Base-by-base conservation (phyloP, 2,329 filamentous ascomycete species). In the Aspergillus tamarii region DNA sequence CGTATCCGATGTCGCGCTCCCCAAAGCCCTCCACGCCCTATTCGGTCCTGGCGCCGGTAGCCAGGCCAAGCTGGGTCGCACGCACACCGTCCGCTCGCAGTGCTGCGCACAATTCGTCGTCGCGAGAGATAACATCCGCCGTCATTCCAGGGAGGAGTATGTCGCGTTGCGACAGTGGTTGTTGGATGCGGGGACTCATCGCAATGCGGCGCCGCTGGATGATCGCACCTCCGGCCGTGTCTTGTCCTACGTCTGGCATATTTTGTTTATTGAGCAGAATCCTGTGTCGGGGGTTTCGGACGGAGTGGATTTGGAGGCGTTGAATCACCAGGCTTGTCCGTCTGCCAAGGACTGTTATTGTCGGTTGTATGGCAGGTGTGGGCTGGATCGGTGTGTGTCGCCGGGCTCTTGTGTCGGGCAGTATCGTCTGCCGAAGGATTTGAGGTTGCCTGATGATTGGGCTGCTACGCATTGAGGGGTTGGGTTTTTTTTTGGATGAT, bases 71-170 rank as follows among this genome's bases (percentile, higher is more conserved):
- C 46, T 50, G 10, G 11, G 23, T 4, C 46, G 46, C 16, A 71
- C 76, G 73, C 71, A 83, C 79, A 70, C 81, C 62, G 41, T 84
- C 65, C 70, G 81, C 61, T 75, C 80, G 50, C 80, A 85, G 72
- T 87, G 85, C 70, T 87, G 84, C 74, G 85, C 84, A 12, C 85
- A 86, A 65, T 87, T 87, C 70, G 83, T 82, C 14, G 84, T 86
- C 26, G 77, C 81, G 3, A 74, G 82, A 6, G 77, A 82, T 14
- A 77, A 79, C 21, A 79, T 87, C 21, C 81, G 78, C 72, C 80
- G 81, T 63, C 83, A 85, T 71, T 78, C 79, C 0, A 76, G 78
- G 1, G 81, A 82, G 12, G 83, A 86, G 66, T 86, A 86, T 68
- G 69, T 83, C 16, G 84, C 83, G 28, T 73, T 87, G 59, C 76